A percentile compares a stretch with the other conserved stretches of the same genome.
These are phyloP conservation scores for Nidula niveotomentosa DNA, from an alignment of 1,284 basidiomycete genomes.

Conservation along the genomic window DNA sequence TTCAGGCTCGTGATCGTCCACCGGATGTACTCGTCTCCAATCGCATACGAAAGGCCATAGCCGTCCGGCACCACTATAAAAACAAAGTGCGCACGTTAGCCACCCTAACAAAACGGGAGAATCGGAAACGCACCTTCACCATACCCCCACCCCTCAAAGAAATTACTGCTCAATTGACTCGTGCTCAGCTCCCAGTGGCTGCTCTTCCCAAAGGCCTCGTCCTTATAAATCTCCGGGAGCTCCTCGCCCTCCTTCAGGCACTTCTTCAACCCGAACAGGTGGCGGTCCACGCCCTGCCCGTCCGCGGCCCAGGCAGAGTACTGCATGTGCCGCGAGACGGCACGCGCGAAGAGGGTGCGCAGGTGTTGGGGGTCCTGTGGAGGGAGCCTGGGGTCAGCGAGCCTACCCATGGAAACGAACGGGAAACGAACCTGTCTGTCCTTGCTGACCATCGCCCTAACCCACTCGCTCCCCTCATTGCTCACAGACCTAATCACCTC, in stretches of 20 bases:
- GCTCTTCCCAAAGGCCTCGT: constrained; percentile 71
- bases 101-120: neutral
- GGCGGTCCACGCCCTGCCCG: constrained; percentile 94
- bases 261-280: constrained; percentile 93
- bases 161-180: constrained; percentile 82
- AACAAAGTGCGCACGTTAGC: neutral
- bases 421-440: constrained; percentile 44
- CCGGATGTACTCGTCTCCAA: constrained; percentile 84
- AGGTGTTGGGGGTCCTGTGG: constrained; percentile 42
- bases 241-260: constrained; percentile 76
- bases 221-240: constrained; percentile 78
- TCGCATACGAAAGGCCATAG: constrained; percentile 92
- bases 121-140: constrained; percentile 75
- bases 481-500: constrained; percentile 92
- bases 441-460: constrained; percentile 83
- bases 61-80: constrained; percentile 83
- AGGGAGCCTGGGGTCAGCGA: neutral
- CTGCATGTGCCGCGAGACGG: constrained; percentile 81
- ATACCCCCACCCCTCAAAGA: constrained; percentile 95
- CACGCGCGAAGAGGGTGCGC: constrained; percentile 73
- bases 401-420: neutral
- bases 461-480: constrained; percentile 84
- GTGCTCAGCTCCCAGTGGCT: constrained; percentile 94
- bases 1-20: constrained; percentile 93
- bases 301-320: constrained; percentile 93